Percentiles rank a stretch among this genome's conserved stretches.
These are phyloP conservation scores for Trichoderma polysporum DNA, from an alignment of 2,329 filamentous ascomycete genomes.

Conservation along the genomic window DNA sequence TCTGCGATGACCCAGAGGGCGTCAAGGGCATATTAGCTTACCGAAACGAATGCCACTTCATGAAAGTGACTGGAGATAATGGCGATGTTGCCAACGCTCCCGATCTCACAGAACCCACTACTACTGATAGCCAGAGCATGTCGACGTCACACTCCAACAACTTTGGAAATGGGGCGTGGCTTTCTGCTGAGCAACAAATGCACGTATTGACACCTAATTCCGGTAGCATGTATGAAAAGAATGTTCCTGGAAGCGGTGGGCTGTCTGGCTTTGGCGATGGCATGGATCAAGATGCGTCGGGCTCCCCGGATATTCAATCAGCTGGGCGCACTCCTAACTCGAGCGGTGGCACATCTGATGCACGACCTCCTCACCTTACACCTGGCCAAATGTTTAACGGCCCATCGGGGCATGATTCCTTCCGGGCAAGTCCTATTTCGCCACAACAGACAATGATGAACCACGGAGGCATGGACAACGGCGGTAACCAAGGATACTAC, in stretches of 20 bases:
- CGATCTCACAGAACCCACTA: conserved; percentile 41
- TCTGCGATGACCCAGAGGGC: conserved; percentile 38
- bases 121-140: conserved; percentile 28
- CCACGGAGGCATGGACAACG: conserved; percentile 39
- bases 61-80: conserved; percentile 42
- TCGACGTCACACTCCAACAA: conserved; percentile 27
- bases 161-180: conserved; percentile 38
- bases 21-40: conserved; percentile 46
- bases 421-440: conserved; percentile 52
- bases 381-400: conserved; percentile 33
- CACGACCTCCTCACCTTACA: conserved; percentile 30
- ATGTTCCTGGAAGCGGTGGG: conserved; percentile 28
- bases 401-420: conserved; percentile 47
- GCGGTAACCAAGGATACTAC: conserved; percentile 38
- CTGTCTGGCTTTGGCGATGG: conserved; percentile 44
- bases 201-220: conserved; percentile 39
- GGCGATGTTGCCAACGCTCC: conserved; percentile 41
- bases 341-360: conserved; percentile 39
- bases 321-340: conserved; percentile 62
- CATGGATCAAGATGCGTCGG: conserved; percentile 46
- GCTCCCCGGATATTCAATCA: conserved; percentile 52
- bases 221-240: conserved; percentile 37
- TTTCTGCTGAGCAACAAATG: conserved; percentile 41
- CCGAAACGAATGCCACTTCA: conserved; percentile 45
- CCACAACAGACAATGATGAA: conserved; percentile 43